Evolutionary conservation across 2,329 filamentous ascomycete genomes (phyloP).

Genomic region (Diaporthe destruens): DNA sequence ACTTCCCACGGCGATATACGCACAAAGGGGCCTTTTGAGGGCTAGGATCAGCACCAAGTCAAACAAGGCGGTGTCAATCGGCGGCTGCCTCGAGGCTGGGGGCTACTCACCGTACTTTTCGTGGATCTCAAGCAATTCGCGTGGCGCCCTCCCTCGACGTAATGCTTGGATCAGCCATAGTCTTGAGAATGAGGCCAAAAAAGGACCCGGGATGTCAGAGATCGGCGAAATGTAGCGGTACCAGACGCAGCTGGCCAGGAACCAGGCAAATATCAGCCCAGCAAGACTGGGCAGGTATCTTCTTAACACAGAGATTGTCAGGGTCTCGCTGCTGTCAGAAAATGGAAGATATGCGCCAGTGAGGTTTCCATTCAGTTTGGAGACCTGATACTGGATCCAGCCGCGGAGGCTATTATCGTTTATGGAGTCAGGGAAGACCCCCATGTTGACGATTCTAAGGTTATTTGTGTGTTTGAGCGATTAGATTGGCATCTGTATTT

Average conservation of each 20-base stretch:
- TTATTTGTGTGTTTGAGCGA: not conserved
- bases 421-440: not conserved
- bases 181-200: slow-evolving; percentile 13
- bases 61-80: not conserved
- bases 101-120: slow-evolving; percentile 22
- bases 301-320: not conserved
- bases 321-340: not conserved
- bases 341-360: not conserved
- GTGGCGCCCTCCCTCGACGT: not conserved
- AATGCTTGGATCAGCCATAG: slow-evolving; percentile 7
- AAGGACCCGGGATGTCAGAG: slow-evolving; percentile 3
- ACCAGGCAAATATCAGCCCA: not conserved
- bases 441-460: not conserved
- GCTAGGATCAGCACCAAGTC: not conserved
- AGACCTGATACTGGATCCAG: not conserved
- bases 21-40: not conserved
- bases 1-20: slow-evolving; percentile 23
- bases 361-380: not conserved
- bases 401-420: not conserved
- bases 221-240: slow-evolving; percentile 14
- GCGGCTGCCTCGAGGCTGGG: not conserved
- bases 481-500: not conserved
- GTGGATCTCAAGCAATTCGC: not conserved
- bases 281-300: not conserved
- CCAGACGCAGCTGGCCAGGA: slow-evolving; percentile 16